Percentiles rank a stretch among this genome's conserved stretches.
Evolutionary conservation across 768 basidiomycete genomes (phyloP).

Genomic region (Phlegmacium glaucopus): DNA sequence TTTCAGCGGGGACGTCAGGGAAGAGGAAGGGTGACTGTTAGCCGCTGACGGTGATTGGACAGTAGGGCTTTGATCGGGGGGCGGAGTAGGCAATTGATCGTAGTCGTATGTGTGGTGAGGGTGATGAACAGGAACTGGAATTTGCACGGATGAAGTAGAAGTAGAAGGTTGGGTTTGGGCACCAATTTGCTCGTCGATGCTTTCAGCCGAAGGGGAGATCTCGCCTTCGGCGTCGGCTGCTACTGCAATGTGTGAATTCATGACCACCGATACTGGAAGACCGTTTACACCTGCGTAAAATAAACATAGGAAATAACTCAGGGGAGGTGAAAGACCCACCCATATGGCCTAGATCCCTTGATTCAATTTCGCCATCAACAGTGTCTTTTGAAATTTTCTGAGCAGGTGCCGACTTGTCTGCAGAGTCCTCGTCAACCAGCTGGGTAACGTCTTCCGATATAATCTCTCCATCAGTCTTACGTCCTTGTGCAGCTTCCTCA

Average conservation of each 20-base stretch:
- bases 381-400: no score
- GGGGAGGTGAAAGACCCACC: no score
- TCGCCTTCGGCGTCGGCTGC: background rate
- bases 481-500: no score
- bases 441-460: no score
- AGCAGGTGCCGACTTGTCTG: no score
- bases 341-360: no score
- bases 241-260: background rate
- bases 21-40: background rate
- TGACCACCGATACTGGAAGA: no score
- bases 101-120: slow-evolving; percentile 1
- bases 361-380: no score
- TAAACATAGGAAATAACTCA: no score
- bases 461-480: no score
- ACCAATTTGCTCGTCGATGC: background rate
- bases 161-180: background rate
- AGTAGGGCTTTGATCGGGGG: slow-evolving; percentile 14
- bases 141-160: background rate
- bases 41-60: background rate
- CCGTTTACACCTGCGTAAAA: no score
- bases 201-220: background rate
- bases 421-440: no score
- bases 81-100: slow-evolving; percentile 21
- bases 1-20: background rate
- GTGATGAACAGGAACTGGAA: background rate